phyloP scores from a whole-genome alignment of 768 basidiomycete genomes.

The Psilocybe sp. region DNA sequence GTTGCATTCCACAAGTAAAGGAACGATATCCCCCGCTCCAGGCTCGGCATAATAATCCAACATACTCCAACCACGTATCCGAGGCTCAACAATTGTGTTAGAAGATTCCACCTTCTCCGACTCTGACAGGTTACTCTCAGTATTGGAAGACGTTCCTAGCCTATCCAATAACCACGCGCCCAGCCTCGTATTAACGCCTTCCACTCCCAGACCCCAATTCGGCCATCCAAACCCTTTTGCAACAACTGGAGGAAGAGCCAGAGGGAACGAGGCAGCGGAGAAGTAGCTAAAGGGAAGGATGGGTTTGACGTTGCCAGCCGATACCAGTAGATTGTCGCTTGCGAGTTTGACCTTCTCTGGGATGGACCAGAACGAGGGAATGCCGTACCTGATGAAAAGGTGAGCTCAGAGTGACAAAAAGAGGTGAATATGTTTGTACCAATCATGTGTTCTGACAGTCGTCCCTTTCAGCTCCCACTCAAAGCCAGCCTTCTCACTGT shows the following conservation, averaged over 20 bases:
- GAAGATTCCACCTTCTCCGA: conserved; percentile 10
- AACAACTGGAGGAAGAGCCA: conserved; percentile 73
- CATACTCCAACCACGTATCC: conserved; percentile 72
- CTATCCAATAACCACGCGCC: conserved; percentile 66
- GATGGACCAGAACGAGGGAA: conserved; percentile 77
- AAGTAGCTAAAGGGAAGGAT: conserved; percentile 74
- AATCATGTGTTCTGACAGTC: conserved; percentile 78
- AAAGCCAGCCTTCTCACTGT: conserved; percentile 72
- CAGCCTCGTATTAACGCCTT: conserved; percentile 81
- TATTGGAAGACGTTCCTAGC: conserved; percentile 28
- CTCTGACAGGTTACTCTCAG: not conserved
- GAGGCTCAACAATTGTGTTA: conserved; percentile 25
- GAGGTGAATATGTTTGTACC: conserved; percentile 40
- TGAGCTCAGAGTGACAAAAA: conserved; percentile 10
- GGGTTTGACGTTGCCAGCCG: conserved; percentile 27
- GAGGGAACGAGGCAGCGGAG: conserved; percentile 78
- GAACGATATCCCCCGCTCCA: conserved; percentile 46
- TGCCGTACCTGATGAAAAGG: conserved; percentile 59
- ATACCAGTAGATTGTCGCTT: conserved; percentile 43
- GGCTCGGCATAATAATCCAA: conserved; percentile 75
- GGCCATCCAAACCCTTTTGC: conserved; percentile 89
- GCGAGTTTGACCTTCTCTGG: conserved; percentile 74
- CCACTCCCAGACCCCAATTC: conserved; percentile 68
- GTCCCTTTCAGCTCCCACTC: conserved; percentile 74
- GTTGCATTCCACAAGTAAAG: conserved; percentile 77